These are phyloP conservation scores for Chloranthus sessilifolius DNA, from an alignment of 164 flowering plant genomes.

Conservation along the genomic window DNA sequence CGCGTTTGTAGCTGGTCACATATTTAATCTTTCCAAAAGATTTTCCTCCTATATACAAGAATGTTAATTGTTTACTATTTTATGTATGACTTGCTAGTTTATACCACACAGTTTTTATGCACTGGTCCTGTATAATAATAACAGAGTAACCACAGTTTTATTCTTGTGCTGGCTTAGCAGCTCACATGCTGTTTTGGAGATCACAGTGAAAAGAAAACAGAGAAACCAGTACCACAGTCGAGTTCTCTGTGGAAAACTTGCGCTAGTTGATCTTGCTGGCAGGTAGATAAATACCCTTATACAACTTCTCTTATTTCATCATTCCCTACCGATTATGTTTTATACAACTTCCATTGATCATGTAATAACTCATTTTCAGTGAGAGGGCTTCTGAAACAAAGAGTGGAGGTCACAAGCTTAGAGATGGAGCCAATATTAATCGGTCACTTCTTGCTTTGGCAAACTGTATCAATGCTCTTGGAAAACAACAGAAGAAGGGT, in stretches of 20 bases:
- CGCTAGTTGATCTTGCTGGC: conserved; percentile 96
- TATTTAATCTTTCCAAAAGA: no score
- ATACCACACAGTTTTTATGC: no score
- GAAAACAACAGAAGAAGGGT: conserved; percentile 91
- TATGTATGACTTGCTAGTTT: no score
- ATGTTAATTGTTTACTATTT: no score
- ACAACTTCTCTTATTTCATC: conserved; percentile 2
- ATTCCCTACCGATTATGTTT: conserved; percentile 2
- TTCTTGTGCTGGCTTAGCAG: conserved; percentile 25
- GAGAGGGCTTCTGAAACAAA: conserved; percentile 95
- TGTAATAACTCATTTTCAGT: conserved; percentile 44
- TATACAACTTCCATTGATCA: background rate
- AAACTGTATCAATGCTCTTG: conserved; percentile 90
- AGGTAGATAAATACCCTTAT: conserved; percentile 26
- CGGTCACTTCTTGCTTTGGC: conserved; percentile 94
- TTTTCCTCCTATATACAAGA: no score
- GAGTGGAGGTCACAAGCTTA: conserved; percentile 77
- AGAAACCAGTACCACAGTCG: conserved; percentile 59
- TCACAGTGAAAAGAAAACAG: conserved; percentile 65
- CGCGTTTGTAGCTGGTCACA: no score
- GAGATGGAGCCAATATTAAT: conserved; percentile 93
- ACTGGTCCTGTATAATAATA: no score
- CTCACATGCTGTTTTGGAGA: conserved; percentile 91
- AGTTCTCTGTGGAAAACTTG: conserved; percentile 78
- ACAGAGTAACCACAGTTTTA: background rate